Percentiles rank a stretch among this genome's conserved stretches.
Evolutionary conservation across 1,284 basidiomycete species (phyloP).

Genomic region (Sporisorium iseilematis-ciliati): DNA sequence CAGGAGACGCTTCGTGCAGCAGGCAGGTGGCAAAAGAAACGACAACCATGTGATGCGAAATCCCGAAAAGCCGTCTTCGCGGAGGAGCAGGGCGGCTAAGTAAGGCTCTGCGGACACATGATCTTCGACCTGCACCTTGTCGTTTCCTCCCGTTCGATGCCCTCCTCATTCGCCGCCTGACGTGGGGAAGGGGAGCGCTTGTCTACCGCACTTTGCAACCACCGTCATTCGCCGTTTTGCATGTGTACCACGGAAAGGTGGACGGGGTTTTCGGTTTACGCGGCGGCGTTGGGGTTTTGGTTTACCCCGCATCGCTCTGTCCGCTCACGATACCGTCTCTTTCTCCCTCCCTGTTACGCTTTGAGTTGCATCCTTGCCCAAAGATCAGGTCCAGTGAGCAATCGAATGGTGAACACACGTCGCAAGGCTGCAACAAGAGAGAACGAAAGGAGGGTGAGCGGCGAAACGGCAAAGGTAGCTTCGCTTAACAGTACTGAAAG

Average conservation of each 20-base stretch:
- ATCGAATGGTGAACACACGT: too few relatives aligned
- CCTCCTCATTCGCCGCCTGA: not conserved
- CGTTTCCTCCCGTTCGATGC: not conserved
- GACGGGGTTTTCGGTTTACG: too few relatives aligned
- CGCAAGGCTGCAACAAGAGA: too few relatives aligned
- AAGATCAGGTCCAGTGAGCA: too few relatives aligned
- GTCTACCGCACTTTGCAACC: not conserved
- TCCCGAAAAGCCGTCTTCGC: slow-evolving; percentile 14
- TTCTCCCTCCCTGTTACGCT: too few relatives aligned
- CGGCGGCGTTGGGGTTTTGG: too few relatives aligned
- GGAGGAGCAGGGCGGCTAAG: not conserved
- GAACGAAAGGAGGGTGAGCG: too few relatives aligned
- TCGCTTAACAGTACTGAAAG: not conserved
- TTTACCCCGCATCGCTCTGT: too few relatives aligned
- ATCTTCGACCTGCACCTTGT: slow-evolving; percentile 1
- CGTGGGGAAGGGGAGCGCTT: not conserved
- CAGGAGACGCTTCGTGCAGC: too few relatives aligned
- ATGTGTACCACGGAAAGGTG: not conserved
- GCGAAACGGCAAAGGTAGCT: too few relatives aligned
- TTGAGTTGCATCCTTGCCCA: too few relatives aligned
- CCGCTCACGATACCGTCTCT: too few relatives aligned
- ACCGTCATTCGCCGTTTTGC: not conserved
- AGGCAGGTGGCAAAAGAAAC: not conserved
- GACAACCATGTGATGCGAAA: slow-evolving; percentile 20
- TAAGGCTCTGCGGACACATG: not conserved